Evolutionary conservation across 2,329 filamentous ascomycete species (phyloP), one percentile per base, ranked within the genome.

Genomic region (Pezicula radicicola): DNA sequence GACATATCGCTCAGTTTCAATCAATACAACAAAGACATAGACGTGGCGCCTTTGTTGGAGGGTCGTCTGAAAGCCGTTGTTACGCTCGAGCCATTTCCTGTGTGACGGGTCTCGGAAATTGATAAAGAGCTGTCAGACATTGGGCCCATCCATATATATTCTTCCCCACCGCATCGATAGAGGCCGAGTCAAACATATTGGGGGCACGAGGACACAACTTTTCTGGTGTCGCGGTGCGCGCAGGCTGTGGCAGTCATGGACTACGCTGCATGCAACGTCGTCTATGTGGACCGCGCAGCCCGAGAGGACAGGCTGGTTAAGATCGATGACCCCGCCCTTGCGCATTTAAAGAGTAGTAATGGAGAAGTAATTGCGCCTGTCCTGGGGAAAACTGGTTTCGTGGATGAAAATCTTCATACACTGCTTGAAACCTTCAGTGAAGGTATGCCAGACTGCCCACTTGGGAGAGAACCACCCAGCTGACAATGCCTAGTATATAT

Each of bases 341-440:
- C 53, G 53, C 55, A 46, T 58, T 63, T 59, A 61, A 64, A 42
- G 61, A 61, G 54, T 52, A 54, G 55, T 35, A 41, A 53, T 49
- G 51, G 52, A 7, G 50, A 58, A 4, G 53, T 47, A 35, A 44
- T 51, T 49, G 46, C 55, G 19, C 51, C 51, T n/a, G 49, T 44
- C 10, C 51, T 54, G n/a, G 42, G 46, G 46, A 43, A 15, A 8
- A 41, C 52, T 13, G 68, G 68, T 47, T 69, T 72, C 46, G 66
- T 80, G 18, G 68, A 72, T 43, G 65, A 63, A 35, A 80, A 81
- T 65, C 63, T 81, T 28, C 70, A 73, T 53, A 69, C 70, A 18
- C 66, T 83, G 48, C 61, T 82, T 44, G 70, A 68, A 33, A 72
- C 77, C 27, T 81, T 80, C 61, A 75, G 73, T 61, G 73, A 77